Conservation (phyloP, 2,329 filamentous ascomycete genomes). For the Neonectria faginata region DNA sequence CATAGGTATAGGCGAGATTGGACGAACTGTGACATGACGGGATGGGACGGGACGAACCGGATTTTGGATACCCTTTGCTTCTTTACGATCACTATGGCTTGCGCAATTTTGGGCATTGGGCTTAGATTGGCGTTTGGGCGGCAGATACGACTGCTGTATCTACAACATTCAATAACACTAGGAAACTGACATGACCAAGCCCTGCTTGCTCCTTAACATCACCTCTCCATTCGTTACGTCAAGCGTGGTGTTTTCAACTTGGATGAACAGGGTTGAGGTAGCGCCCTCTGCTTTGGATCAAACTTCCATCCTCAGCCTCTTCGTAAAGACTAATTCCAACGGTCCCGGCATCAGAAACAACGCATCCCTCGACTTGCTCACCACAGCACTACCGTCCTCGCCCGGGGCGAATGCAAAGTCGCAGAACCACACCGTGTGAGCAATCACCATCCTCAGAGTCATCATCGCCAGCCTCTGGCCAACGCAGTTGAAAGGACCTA, state of each 20-base stretch:
- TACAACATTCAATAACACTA: neutral
- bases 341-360: constrained; percentile 7
- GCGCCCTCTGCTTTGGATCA: neutral
- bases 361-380: neutral
- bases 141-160: neutral
- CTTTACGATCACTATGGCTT: constrained; percentile 11
- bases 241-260: neutral
- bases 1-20: neutral
- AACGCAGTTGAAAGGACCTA: constrained; percentile 10
- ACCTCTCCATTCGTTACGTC: neutral
- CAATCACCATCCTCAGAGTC: constrained; percentile 9
- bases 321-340: constrained; percentile 1
- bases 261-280: neutral
- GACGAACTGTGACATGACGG: neutral
- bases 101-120: neutral
- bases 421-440: constrained; percentile 10
- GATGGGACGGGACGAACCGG: constrained; percentile 11
- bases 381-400: constrained; percentile 7
- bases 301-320: neutral
- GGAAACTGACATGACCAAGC: neutral
- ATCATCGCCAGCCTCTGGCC: constrained; percentile 7
- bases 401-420: constrained; percentile 8
- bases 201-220: neutral
- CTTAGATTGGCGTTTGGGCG: constrained; percentile 2
- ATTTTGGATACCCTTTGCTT: constrained; percentile 39